Percentiles rank a stretch among this genome's conserved stretches.
These are phyloP conservation scores for Arabidopsis arenosa DNA, from an alignment of 345 rosid genomes.

Conservation along the genomic window DNA sequence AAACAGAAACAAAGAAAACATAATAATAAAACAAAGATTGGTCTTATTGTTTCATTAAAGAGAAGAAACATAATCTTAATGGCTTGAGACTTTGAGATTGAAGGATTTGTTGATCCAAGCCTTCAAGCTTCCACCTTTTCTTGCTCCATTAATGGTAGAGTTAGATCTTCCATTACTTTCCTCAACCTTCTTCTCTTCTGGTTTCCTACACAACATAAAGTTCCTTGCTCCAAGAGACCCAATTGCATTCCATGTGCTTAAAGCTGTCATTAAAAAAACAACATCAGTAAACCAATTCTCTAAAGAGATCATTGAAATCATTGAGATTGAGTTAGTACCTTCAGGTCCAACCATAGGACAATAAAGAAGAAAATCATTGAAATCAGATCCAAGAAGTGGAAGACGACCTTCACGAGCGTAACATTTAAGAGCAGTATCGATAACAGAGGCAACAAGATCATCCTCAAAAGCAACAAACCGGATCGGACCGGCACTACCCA, in stretches of 20 bases:
- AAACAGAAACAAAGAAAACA: background rate
- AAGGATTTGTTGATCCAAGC: slow-evolving; percentile 93
- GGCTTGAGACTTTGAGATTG: slow-evolving; percentile 71
- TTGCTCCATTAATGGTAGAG: slow-evolving; percentile 44
- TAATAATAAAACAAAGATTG: background rate
- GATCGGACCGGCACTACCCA: slow-evolving; percentile 97
- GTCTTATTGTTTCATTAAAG: background rate
- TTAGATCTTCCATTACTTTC: slow-evolving; percentile 44
- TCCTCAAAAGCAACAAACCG: slow-evolving; percentile 85
- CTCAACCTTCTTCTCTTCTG: slow-evolving; percentile 51
- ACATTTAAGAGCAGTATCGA: slow-evolving; percentile 76
- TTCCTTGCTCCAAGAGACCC: slow-evolving; percentile 80
- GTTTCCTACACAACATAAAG: slow-evolving; percentile 91
- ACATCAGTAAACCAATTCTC: slow-evolving; percentile 9
- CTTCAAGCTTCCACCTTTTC: slow-evolving; percentile 80
- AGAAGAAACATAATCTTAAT: slow-evolving; percentile 31
- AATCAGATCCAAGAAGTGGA: slow-evolving; percentile 86
- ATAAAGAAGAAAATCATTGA: slow-evolving; percentile 79
- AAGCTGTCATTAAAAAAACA: slow-evolving; percentile 55
- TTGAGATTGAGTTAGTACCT: slow-evolving; percentile 44
- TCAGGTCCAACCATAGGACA: slow-evolving; percentile 68
- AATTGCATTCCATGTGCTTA: slow-evolving; percentile 78
- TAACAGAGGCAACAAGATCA: slow-evolving; percentile 75
- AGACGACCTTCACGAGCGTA: slow-evolving; percentile 99
- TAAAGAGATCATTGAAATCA: background rate